phyloP scores from a whole-genome alignment of 1,139 yeast species.

The Hemisphaericaspora subhashii region DNA sequence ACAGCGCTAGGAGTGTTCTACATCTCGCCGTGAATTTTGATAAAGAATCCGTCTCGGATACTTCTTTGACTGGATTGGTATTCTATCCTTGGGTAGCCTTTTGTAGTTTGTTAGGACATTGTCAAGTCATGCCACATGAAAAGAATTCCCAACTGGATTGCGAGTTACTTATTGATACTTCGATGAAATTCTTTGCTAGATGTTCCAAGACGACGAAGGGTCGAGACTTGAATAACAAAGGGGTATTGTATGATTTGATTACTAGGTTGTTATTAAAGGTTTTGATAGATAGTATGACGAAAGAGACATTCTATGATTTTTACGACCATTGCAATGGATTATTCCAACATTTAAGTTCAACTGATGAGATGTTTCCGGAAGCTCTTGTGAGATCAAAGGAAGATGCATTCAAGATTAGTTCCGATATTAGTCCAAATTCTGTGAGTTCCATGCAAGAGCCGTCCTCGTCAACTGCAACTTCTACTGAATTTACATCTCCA shows the following conservation, averaged over 20 bases:
- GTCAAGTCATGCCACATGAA: constrained; percentile 18
- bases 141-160: constrained; percentile 15
- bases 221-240: constrained; percentile 17
- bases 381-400: constrained; percentile 14
- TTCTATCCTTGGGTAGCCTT: constrained; percentile 37
- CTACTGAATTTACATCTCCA: constrained; percentile 1
- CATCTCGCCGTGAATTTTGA: constrained; percentile 22
- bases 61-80: constrained; percentile 30
- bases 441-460: neutral
- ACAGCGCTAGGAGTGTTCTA: constrained; percentile 36
- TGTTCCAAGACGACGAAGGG: neutral
- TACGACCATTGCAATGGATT: constrained; percentile 17
- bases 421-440: neutral
- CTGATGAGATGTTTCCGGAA: constrained; percentile 22
- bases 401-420: neutral
- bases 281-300: constrained; percentile 17
- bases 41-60: constrained; percentile 18
- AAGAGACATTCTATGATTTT: constrained; percentile 14
- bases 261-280: constrained; percentile 22
- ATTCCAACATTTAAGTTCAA: constrained; percentile 17
- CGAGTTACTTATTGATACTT: constrained; percentile 14
- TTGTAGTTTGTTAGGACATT: constrained; percentile 29
- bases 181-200: constrained; percentile 14
- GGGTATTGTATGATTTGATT: constrained; percentile 18
- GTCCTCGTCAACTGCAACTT: neutral